phyloP scores from a whole-genome alignment of 1,284 basidiomycete species.

The Trametes polyzona region DNA sequence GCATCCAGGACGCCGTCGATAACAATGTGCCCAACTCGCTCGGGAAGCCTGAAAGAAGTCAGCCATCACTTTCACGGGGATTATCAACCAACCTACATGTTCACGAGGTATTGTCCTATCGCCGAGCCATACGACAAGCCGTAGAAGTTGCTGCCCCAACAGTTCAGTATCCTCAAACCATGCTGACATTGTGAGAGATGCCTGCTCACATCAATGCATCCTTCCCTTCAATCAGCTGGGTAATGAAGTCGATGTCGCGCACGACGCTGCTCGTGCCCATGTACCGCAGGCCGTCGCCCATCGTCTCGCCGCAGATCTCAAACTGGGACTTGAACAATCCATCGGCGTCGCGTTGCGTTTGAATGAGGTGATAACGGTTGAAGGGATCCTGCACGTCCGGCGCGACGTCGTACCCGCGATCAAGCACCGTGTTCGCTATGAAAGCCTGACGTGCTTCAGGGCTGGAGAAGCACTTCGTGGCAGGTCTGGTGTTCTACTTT shows the following conservation, averaged over 20 bases:
- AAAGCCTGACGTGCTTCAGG: constrained; percentile 35
- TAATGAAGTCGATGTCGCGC: constrained; percentile 48
- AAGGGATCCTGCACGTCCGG: constrained; percentile 33
- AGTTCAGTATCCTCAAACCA: constrained; percentile 24
- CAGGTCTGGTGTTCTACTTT: constrained; percentile 30
- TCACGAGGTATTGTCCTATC: constrained; percentile 33
- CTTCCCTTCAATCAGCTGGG: constrained; percentile 42
- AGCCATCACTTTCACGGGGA: constrained; percentile 22
- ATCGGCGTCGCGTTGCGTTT: constrained; percentile 40
- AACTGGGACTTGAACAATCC: constrained; percentile 41
- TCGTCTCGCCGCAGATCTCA: constrained; percentile 39
- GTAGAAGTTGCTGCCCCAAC: constrained; percentile 28
- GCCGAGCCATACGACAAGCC: constrained; percentile 33
- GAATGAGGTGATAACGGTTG: constrained; percentile 36
- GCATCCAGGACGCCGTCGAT: constrained; percentile 33
- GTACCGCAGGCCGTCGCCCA: constrained; percentile 46
- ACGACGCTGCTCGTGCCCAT: constrained; percentile 49
- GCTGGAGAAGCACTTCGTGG: constrained; percentile 40
- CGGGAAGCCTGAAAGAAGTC: constrained; percentile 28
- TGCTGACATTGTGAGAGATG: constrained; percentile 22
- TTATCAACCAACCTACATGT: constrained; percentile 27
- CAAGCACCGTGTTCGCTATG: constrained; percentile 42
- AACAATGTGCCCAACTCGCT: constrained; percentile 30
- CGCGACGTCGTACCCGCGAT: constrained; percentile 40
- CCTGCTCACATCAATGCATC: constrained; percentile 46